Evolutionary conservation across 2,329 filamentous ascomycete species (phyloP).

Genomic region (Tolypocladium tropicale): DNA sequence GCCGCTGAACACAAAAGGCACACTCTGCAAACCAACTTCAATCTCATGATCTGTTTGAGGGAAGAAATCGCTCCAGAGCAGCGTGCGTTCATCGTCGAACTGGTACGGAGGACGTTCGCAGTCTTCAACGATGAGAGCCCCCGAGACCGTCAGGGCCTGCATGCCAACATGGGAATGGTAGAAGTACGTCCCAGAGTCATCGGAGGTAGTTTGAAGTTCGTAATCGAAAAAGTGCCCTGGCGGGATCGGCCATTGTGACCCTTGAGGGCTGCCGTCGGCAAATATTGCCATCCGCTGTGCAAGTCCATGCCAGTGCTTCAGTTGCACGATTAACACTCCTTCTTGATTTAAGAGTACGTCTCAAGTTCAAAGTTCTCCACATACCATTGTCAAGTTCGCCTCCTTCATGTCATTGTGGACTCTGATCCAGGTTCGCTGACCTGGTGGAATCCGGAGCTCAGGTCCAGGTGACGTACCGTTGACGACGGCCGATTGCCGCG

Average conservation of each 20-base stretch:
- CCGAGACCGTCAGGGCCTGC: slow-evolving; percentile 47
- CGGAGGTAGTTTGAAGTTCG: slow-evolving; percentile 41
- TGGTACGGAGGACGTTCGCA: slow-evolving; percentile 34
- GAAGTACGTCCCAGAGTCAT: slow-evolving; percentile 53
- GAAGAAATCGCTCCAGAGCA: slow-evolving; percentile 49
- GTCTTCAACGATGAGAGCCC: slow-evolving; percentile 49
- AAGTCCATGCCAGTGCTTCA: slow-evolving; percentile 58
- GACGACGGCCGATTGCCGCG: slow-evolving; percentile 21
- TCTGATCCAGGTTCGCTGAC: slow-evolving; percentile 39
- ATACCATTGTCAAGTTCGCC: slow-evolving; percentile 44
- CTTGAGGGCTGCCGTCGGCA: slow-evolving; percentile 50
- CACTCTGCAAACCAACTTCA: slow-evolving; percentile 34
- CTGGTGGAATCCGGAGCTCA: slow-evolving; percentile 31
- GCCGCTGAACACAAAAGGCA: slow-evolving; percentile 46
- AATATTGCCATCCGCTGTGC: slow-evolving; percentile 47
- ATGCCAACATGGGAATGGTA: slow-evolving; percentile 59
- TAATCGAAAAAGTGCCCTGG: slow-evolving; percentile 56
- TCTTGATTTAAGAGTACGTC: too few species aligned
- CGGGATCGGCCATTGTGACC: slow-evolving; percentile 55
- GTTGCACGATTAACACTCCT: background rate
- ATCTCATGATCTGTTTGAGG: slow-evolving; percentile 41
- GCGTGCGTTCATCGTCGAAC: slow-evolving; percentile 51
- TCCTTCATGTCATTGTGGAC: slow-evolving; percentile 46
- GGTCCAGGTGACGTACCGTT: slow-evolving; percentile 47
- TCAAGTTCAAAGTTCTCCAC: slow-evolving; percentile 6